Evolutionary conservation across 2,329 filamentous ascomycete species (phyloP).

Genomic region (Metarhizium humberi): DNA sequence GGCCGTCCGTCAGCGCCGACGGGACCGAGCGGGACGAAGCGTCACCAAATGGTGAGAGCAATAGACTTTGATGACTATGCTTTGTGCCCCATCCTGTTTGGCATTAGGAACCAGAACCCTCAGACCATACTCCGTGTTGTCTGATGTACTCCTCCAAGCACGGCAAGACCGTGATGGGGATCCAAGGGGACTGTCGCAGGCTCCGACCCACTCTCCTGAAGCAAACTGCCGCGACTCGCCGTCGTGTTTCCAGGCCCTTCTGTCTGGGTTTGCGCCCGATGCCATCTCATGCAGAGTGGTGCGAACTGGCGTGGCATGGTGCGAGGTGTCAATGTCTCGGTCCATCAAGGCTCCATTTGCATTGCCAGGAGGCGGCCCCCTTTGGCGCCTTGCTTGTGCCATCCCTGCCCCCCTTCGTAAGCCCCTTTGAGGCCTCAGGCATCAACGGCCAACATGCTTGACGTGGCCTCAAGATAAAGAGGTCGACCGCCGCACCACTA

Average conservation of each 20-base stretch:
- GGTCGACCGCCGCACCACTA: neutral
- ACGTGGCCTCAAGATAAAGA: slow-evolving; percentile 21
- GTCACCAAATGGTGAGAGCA: neutral
- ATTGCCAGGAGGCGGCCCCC: neutral
- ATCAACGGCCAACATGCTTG: slow-evolving; percentile 11
- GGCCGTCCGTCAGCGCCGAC: neutral
- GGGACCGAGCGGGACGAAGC: neutral
- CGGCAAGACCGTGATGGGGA: neutral
- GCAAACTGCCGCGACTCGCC: neutral
- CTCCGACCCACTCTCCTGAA: neutral
- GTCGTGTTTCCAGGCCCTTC: neutral
- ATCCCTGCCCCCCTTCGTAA: neutral
- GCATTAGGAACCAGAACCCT: too few species aligned
- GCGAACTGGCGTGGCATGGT: neutral
- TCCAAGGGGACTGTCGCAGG: neutral
- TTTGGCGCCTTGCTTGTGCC: neutral
- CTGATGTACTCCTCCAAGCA: neutral
- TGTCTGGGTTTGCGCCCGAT: neutral
- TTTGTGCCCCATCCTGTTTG: neutral
- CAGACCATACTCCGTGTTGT: too few species aligned
- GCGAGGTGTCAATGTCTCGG: neutral
- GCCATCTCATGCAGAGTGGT: neutral
- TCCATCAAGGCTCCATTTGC: neutral
- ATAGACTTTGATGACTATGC: neutral
- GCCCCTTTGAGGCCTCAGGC: slow-evolving; percentile 22